Base-by-base conservation (phyloP, 2,329 filamentous ascomycete genomes). In the Colletotrichum scovillei region DNA sequence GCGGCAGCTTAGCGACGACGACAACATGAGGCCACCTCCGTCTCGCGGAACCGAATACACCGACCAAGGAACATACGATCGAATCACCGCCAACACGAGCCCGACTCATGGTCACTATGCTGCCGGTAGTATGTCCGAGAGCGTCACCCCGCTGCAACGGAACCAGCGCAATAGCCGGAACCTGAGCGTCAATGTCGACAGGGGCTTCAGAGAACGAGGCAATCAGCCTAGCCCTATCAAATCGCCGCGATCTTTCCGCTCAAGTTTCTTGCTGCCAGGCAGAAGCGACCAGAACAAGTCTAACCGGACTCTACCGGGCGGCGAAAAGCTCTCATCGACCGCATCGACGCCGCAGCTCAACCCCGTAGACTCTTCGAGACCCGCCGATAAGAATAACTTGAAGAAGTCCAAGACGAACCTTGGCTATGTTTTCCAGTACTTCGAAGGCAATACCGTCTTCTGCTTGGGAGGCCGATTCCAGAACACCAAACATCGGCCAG, bases 401-500 rank as follows among this genome's bases (percentile, higher is more conserved):
- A 70, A 66, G 14, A 55, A 49, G 32, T 82, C 84, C 30, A 84
- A 84, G 28, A 82, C 72, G 1, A 82, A 86, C 46, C 79, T 89
- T 68, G 92, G 94, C 64, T 75, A 75, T 6, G 73, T 75, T 12
- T 76, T 76, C 82, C 91, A 98, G 81, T 98, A 98, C 81, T 98
- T 98, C 79, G 90, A 94, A 57, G 97, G 97, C 58, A 99, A 98
- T 80, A 98, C 95, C 0, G 87, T 95, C 28, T 99, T 99, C 80
- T 98, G 92, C 81, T 88, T 94, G 72, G 93, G 94, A 42, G 97
- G 97, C 8, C 90, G 97, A 72, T 87, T 97, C 73, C 94, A 98
- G 80, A 98, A 98, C 82, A 93, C 97, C 46, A 91, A 91, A 77
- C 93, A 97, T 77, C 90, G 92, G 75, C 97, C 97, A 1, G 92